A percentile compares a stretch with the other conserved stretches of the same genome.
Conservation (phyloP, 1,284 basidiomycete species). For the Fomitopsis schrenkii region DNA sequence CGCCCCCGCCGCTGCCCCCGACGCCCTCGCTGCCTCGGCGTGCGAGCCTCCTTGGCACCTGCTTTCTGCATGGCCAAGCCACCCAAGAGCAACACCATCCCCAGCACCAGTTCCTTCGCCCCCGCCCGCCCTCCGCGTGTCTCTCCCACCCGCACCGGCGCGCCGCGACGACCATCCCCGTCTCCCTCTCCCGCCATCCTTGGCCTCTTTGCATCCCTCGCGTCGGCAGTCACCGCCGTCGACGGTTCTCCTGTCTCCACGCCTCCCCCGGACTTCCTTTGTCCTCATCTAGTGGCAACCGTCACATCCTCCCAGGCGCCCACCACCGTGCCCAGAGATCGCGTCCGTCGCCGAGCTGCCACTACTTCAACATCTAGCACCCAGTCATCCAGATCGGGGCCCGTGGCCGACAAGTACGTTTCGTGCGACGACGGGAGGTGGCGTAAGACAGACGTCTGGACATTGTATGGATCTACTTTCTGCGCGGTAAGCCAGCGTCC, state of each 20-base stretch:
- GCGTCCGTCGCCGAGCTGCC: neutral
- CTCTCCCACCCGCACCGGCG: neutral
- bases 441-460: conserved; percentile 53
- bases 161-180: conserved; percentile 9
- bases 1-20: conserved; percentile 4
- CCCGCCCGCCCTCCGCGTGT: neutral
- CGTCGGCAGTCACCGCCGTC: conserved; percentile 38
- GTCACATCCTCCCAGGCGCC: conserved; percentile 5
- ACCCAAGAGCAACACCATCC: conserved; percentile 1
- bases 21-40: conserved; percentile 13
- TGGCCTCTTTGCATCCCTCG: conserved; percentile 52
- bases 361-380: neutral
- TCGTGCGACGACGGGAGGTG: conserved; percentile 55
- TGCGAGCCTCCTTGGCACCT: conserved; percentile 16
- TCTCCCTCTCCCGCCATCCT: conserved; percentile 42
- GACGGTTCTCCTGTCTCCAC: conserved; percentile 40
- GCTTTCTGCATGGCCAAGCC: conserved; percentile 25
- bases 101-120: neutral
- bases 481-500: conserved; percentile 31
- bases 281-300: conserved; percentile 40
- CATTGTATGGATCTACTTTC: conserved; percentile 59
- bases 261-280: conserved; percentile 56
- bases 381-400: neutral
- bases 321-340: conserved; percentile 1
- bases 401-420: conserved; percentile 54